phyloP scores from a whole-genome alignment of 83 land plant species.

The Picea abies region DNA sequence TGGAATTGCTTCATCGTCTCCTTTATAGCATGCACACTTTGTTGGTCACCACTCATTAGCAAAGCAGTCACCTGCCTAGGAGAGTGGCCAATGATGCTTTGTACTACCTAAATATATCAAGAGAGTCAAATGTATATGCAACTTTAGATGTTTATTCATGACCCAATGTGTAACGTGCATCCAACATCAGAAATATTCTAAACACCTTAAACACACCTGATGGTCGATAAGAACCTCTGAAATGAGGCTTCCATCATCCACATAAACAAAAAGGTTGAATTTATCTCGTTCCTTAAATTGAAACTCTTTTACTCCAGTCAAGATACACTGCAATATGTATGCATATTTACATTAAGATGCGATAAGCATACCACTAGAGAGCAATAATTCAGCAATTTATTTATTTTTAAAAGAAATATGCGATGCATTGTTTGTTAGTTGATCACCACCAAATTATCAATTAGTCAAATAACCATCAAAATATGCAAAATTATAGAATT shows the following conservation, averaged over 20 bases:
- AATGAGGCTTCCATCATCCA: conserved; percentile 95
- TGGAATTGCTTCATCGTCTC: conserved; percentile 63
- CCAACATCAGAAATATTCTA: not conserved
- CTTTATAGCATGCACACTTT: conserved; percentile 45
- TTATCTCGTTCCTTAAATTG: conserved; percentile 55
- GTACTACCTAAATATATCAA: conserved; percentile 57
- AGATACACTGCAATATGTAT: conserved; percentile 61
- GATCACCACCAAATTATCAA: too few species aligned
- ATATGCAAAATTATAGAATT: too few species aligned
- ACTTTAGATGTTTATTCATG: not conserved
- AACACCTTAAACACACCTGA: conserved; percentile 42
- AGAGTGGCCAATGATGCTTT: conserved; percentile 60
- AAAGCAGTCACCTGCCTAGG: conserved; percentile 71
- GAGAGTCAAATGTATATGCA: not conserved
- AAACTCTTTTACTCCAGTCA: conserved; percentile 90
- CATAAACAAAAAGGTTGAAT: conserved; percentile 63
- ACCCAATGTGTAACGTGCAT: not conserved
- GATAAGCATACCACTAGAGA: too few species aligned
- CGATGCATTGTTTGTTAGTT: too few species aligned
- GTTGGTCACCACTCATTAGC: conserved; percentile 48
- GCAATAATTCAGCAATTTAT: too few species aligned
- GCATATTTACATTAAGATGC: too few species aligned
- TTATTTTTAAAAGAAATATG: too few species aligned
- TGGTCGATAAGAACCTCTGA: conserved; percentile 73
- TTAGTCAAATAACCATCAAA: too few species aligned